Base-by-base conservation (phyloP, 192 early-diverging fungal species). In the Backusella morwellensis region DNA sequence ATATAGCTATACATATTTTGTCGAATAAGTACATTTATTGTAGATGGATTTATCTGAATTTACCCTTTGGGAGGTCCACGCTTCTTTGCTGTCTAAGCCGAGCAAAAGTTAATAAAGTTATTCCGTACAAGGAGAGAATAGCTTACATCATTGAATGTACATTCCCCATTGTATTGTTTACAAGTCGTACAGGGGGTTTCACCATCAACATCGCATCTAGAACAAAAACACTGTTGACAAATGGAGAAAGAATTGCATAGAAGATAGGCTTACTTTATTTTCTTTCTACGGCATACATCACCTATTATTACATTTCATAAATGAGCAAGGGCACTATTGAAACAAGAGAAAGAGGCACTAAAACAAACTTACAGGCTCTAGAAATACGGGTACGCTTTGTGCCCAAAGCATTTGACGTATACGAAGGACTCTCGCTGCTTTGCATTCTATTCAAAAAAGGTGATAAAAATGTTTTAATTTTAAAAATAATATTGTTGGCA, bases 271-370 rank as follows among this genome's bases (percentile, higher is more conserved):
- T 76, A 76, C 79, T 76, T 76, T 23, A 80, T 80, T 44, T 80
- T 80, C 41, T 80, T 80, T 26, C 66, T 70, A 42, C 79, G 75
- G 59, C 79, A 80, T 1, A 73, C 54, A 80, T 80, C 79, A 41
- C 79, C 79, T 80, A 50, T 50, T 23, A 21, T 6, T 21, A 32
- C 32, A 56, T 11, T 26, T n/a, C 19, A 63, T 23, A 29, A 29
- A 63, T 23, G 3, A 36, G 63, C 7, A 40, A 40, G 41, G 15
- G 54, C 23, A 26, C 35, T n/a, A 15, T 15, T 32, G 32, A 32
- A 32, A 32, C 32, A 32, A 32, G 2, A 32, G 9, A 8, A 26
- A 59, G 8, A 9, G 29, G 2, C 7, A 26, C 36, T 52, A n/a
- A 41, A 42, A 2, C 2, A 32, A 17, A 72, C 69, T 72, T 77